These are phyloP conservation scores for Colletotrichum filicis DNA, from an alignment of 2,329 filamentous ascomycete genomes.

Conservation along the genomic window DNA sequence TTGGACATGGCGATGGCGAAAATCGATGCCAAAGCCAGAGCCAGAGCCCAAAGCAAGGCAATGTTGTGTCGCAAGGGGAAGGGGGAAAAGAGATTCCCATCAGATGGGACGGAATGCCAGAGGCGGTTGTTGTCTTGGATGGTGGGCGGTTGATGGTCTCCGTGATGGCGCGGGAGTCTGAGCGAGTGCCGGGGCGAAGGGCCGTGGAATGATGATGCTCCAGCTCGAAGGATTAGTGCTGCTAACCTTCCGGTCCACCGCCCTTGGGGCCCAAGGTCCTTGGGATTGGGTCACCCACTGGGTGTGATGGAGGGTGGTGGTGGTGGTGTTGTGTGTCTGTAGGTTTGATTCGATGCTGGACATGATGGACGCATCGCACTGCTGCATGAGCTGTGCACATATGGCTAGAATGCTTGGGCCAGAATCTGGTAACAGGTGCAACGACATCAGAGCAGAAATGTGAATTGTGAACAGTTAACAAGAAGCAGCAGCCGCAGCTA, in stretches of 20 bases:
- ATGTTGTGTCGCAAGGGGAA: constrained; percentile 2
- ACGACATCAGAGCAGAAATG: neutral
- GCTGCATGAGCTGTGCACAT: neutral
- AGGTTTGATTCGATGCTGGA: neutral
- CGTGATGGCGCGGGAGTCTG: constrained; percentile 21
- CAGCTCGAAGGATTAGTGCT: neutral
- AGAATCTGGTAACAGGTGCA: neutral
- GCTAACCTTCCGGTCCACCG: too few species aligned
- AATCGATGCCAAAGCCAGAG: neutral
- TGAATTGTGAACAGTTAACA: neutral
- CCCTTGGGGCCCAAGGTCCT: too few species aligned
- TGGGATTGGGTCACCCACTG: too few species aligned
- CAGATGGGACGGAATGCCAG: constrained; percentile 16
- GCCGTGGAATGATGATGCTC: constrained; percentile 6
- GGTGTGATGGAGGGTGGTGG: neutral
- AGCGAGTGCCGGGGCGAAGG: constrained; percentile 10
- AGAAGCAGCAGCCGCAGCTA: too few species aligned
- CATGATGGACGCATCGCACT: neutral
- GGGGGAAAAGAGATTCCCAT: constrained; percentile 2
- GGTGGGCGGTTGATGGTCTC: neutral
- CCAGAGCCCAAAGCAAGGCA: neutral
- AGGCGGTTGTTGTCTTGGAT: constrained; percentile 26
- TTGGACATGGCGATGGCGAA: neutral
- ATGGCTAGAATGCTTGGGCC: neutral
- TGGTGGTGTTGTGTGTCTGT: neutral